These are phyloP conservation scores for Wickerhamiella bombiphila DNA, from an alignment of 805 yeast species.

Conservation along the genomic window DNA sequence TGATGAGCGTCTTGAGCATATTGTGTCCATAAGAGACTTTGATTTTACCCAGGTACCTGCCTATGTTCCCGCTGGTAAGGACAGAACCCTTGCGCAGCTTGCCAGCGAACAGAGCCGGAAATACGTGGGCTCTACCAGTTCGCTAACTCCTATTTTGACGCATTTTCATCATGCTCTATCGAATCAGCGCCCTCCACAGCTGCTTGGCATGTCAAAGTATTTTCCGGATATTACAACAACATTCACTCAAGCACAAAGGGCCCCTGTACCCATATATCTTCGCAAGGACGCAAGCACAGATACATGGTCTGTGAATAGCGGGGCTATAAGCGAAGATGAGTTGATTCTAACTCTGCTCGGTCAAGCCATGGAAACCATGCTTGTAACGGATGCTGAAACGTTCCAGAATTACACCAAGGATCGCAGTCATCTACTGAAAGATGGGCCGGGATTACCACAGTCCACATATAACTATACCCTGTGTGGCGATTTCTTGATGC, in stretches of 20 bases:
- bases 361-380: constrained; percentile 57
- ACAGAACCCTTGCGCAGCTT: constrained; percentile 34
- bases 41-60: constrained; percentile 41
- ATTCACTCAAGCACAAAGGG: constrained; percentile 33
- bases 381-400: constrained; percentile 45
- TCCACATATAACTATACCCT: constrained; percentile 58
- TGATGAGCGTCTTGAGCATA: constrained; percentile 39
- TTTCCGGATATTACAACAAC: constrained; percentile 25
- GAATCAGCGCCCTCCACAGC: constrained; percentile 41
- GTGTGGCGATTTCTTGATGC: constrained; percentile 53
- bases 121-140: constrained; percentile 72
- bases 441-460: constrained; percentile 3
- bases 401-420: constrained; percentile 30
- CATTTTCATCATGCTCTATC: constrained; percentile 64
- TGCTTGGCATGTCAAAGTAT: constrained; percentile 30
- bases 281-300: constrained; percentile 28
- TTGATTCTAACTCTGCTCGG: constrained; percentile 62
- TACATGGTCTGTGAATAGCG: constrained; percentile 54
- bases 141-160: constrained; percentile 62
- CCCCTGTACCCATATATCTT: constrained; percentile 46
- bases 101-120: constrained; percentile 27
- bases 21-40: constrained; percentile 52
- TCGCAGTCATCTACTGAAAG: constrained; percentile 4
- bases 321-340: constrained; percentile 51
- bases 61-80: constrained; percentile 58